Evolutionary conservation across 1,139 yeast genomes (phyloP).

Genomic region (Saccharomyces hybrid): DNA sequence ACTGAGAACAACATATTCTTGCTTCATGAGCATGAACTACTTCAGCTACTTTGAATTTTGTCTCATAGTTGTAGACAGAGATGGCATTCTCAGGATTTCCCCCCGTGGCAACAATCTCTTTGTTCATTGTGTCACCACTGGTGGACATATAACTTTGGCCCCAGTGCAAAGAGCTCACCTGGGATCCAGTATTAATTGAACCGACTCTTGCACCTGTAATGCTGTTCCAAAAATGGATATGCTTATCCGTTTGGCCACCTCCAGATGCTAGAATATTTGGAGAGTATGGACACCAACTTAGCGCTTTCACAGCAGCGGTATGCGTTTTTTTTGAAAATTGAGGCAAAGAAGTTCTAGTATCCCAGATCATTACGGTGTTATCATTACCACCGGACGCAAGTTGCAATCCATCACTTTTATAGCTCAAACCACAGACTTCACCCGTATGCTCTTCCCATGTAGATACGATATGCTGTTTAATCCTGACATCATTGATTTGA

Average conservation of each 20-base stretch:
- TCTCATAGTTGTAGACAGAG: conserved; percentile 78
- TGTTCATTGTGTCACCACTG: conserved; percentile 53
- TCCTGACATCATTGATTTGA: conserved; percentile 87
- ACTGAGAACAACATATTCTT: conserved; percentile 71
- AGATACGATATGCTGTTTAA: conserved; percentile 64
- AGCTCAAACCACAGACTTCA: conserved; percentile 88
- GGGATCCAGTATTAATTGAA: conserved; percentile 86
- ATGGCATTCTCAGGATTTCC: conserved; percentile 88
- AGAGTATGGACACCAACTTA: conserved; percentile 93
- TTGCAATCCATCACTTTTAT: conserved; percentile 77
- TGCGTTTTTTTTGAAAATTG: conserved; percentile 71
- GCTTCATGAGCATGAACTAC: conserved; percentile 84
- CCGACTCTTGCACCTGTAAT: conserved; percentile 83
- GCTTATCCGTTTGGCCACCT: conserved; percentile 88
- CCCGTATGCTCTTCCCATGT: conserved; percentile 64
- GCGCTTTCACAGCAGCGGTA: conserved; percentile 91
- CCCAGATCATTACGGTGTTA: conserved; percentile 92
- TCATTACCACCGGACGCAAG: conserved; percentile 94
- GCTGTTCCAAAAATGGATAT: conserved; percentile 93
- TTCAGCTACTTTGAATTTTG: conserved; percentile 81
- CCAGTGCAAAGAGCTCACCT: conserved; percentile 89
- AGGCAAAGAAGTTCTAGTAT: conserved; percentile 70
- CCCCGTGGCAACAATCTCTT: conserved; percentile 88
- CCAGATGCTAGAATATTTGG: conserved; percentile 82
- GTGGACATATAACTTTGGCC: conserved; percentile 43